Base-by-base conservation (phyloP, 75 land plant species). In the Selaginella moellendorffii region DNA sequence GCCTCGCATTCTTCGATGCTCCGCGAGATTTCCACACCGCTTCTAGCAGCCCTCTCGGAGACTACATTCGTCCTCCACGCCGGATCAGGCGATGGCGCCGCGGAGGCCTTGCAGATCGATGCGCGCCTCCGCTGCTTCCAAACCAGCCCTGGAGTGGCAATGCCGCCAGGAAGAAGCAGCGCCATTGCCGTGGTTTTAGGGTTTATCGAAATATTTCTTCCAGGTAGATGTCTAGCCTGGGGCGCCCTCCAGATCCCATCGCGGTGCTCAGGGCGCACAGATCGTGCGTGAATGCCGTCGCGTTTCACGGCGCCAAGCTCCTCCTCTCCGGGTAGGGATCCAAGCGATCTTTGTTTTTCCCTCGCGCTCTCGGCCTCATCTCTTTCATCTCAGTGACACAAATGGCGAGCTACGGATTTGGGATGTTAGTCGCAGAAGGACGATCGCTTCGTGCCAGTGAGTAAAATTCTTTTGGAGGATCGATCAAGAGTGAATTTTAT, bases 391-490 rank as follows among this genome's bases (percentile, higher is more conserved):
- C 72, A 88, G 95, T 14, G 79, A 83, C 61, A 53, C 87, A 8
- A 90, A 83, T 56, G 96, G 96, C 1, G 96, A 89, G 66, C 56
- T 90, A 65, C 71, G 86, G 26, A 67, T 86, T 23, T 90, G 96
- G 96, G 85, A 90, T 31, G 36, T 78, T 8, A 63, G 73, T 19
- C 87, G 82, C 53, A 80, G 77, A 59, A 54, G 87, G 18, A 84
- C 91, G 1, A 29, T 81, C 9, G 74, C 82, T 21, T 90, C 96
- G 1, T 62, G 85, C 88, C 5, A 77, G 81, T 63, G 54, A 83
- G 2, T 89, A 83, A 54, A 1, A 36, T 21, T 65, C 18, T 46
- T 19, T 8, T 31, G 21, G 26, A 18, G 23, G 26, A 65, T n/a
- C 26, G 18, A 26, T 25, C 26, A 52, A 20, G 30, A 30, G 0